phyloP scores from a whole-genome alignment of 2,329 filamentous ascomycete species.

The Exophiala bonariae region DNA sequence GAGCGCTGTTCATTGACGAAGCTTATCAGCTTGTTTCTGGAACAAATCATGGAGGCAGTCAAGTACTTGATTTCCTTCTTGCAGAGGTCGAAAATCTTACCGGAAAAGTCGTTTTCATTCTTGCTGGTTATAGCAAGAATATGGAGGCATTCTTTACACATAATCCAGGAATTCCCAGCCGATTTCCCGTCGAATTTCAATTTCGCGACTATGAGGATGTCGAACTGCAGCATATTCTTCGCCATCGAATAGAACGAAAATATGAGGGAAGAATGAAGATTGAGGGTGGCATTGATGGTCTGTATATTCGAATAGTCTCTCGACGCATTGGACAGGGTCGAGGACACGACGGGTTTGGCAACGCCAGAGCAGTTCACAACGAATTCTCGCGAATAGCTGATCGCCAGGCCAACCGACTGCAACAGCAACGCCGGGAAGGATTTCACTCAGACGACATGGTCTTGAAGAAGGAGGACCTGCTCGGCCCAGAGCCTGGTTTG shows the following conservation, averaged over 20 bases:
- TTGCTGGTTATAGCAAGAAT: constrained; percentile 71
- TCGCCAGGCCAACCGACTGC: constrained; percentile 61
- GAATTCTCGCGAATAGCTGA: constrained; percentile 52
- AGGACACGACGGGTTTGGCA: constrained; percentile 69
- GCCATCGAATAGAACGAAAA: constrained; percentile 53
- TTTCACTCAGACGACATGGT: constrained; percentile 56
- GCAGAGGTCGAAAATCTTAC: constrained; percentile 70
- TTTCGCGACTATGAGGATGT: constrained; percentile 69
- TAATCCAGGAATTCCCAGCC: constrained; percentile 69
- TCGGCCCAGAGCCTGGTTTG: constrained; percentile 65
- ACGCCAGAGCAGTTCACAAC: constrained; percentile 70
- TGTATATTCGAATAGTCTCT: constrained; percentile 64
- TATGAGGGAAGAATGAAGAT: constrained; percentile 59
- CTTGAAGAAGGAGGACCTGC: constrained; percentile 67
- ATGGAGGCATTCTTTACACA: constrained; percentile 78
- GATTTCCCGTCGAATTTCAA: constrained; percentile 65
- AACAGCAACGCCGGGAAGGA: constrained; percentile 45
- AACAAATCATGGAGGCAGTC: constrained; percentile 56
- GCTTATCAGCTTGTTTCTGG: constrained; percentile 70
- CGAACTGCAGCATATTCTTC: constrained; percentile 65
- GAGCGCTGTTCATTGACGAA: constrained; percentile 76
- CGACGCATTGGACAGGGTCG: constrained; percentile 63
- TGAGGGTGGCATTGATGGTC: constrained; percentile 58
- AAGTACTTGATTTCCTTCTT: constrained; percentile 70
- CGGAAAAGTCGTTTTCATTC: constrained; percentile 69